Base-by-base conservation (phyloP, 768 basidiomycete genomes). In the Boletus sp. region DNA sequence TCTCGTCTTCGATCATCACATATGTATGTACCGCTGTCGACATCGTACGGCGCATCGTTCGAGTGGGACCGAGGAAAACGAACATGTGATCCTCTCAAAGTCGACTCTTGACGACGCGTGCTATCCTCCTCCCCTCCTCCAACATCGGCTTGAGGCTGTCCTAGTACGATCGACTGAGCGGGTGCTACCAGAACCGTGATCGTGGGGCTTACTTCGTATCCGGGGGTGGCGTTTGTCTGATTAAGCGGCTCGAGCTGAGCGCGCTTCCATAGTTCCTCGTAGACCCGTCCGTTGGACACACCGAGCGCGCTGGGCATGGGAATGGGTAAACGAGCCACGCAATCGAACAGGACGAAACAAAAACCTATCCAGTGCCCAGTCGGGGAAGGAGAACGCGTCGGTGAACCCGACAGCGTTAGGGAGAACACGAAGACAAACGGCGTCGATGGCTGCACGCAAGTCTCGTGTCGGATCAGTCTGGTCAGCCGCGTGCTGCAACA, bases 281-380 rank as follows among this genome's bases (percentile, higher is more conserved):
- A 90, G 14, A 83, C 86, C 13, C 74, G 78, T 2, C 88, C 88
- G 59, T 83, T 75, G 48, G 76, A 76, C 2, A 82, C 80, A 1
- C 87, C 87, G 21, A 88, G 70, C 0, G 84, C 82, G 65, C 85
- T 86, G 34, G 52, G 17, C 8, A 7, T 11, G 15, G 19, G 38
- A 47, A 50, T 17, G 4, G 13, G 6, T 43, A 17, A 51, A 25
- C 19, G 1, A 29, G 4, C 27, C 32, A n/a, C 8, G n/a, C 29
- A 1, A 23, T 37, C 4, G 17, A 14, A 42, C 0, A 7, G 10
- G 47, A 9, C 1, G 8, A 29, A 25, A 42, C 54, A 19, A 15
- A 15, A 46, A 83, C 83, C 84, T 86, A 58, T 88, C 80, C 17
- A 90, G 71, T 48, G 88, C 82, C 84, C 85, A 90, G 61, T 90